A percentile compares a stretch with the other conserved stretches of the same genome.
Conservation (phyloP, 192 early-diverging fungal species). For the Coemansia sp. region DNA sequence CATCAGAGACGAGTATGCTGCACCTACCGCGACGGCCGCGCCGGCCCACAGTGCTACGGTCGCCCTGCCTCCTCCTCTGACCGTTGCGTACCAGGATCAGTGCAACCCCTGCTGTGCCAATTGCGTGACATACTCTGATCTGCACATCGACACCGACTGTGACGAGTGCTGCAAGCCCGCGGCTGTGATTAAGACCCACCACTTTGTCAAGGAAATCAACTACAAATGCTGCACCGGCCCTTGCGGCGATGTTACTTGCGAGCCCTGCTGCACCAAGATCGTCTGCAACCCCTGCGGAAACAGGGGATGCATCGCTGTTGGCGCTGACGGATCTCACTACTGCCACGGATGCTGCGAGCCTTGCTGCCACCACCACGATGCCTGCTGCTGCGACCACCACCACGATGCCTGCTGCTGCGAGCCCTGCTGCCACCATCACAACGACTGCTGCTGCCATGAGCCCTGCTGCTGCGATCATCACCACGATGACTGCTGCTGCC, state of each 20-base stretch:
- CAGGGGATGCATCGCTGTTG: constrained; percentile 30
- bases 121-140: constrained; percentile 49
- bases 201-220: constrained; percentile 53
- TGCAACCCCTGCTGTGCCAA: constrained; percentile 53
- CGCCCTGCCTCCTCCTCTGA: constrained; percentile 44
- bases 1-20: constrained; percentile 8
- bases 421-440: constrained; percentile 3
- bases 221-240: constrained; percentile 57
- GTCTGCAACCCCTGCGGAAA: constrained; percentile 43
- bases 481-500: constrained; percentile 11
- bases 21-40: constrained; percentile 15
- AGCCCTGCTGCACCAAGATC: constrained; percentile 57
- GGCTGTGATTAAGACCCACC: constrained; percentile 52
- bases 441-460: constrained; percentile 10
- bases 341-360: constrained; percentile 31
- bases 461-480: constrained; percentile 14
- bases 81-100: constrained; percentile 48
- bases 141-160: constrained; percentile 47
- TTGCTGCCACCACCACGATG: constrained; percentile 5
- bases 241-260: constrained; percentile 49
- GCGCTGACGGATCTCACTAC: constrained; percentile 36
- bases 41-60: constrained; percentile 21
- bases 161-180: constrained; percentile 55
- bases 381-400: constrained; percentile 7
- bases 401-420: constrained; percentile 7